These are phyloP conservation scores for Fusarium sp. DNA, from an alignment of 2,329 filamentous ascomycete genomes.

Conservation along the genomic window DNA sequence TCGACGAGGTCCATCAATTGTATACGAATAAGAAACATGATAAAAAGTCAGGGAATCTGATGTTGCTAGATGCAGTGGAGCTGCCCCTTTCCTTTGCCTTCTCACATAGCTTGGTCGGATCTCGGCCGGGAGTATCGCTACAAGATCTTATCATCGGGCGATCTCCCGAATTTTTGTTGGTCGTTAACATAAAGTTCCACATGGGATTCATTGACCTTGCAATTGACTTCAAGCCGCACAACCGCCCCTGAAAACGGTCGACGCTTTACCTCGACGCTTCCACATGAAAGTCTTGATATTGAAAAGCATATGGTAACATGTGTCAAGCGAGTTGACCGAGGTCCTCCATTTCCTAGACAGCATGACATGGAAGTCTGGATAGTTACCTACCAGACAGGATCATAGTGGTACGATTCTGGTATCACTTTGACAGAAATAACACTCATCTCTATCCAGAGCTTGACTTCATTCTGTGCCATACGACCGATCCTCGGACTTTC, in stretches of 20 bases:
- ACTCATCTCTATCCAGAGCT: neutral
- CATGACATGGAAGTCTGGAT: neutral
- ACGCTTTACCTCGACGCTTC: neutral
- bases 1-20: neutral
- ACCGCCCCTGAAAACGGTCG: neutral
- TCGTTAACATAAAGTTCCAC: neutral
- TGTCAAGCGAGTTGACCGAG: neutral
- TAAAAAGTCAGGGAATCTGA: neutral
- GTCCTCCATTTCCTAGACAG: neutral
- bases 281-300: neutral
- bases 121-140: neutral
- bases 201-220: neutral
- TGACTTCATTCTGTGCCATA: neutral
- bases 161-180: neutral
- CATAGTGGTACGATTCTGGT: neutral
- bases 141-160: neutral
- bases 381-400: neutral
- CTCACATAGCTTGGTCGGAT: neutral
- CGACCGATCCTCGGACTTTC: neutral
- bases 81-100: neutral
- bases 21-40: neutral
- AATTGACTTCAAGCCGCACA: neutral
- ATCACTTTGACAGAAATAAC: neutral
- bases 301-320: neutral
- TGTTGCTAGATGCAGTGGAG: neutral